A percentile compares a stretch with the other conserved stretches of the same genome.
These are phyloP conservation scores for Tolypocladium sp. DNA, from an alignment of 2,329 filamentous ascomycete genomes.

Conservation along the genomic window DNA sequence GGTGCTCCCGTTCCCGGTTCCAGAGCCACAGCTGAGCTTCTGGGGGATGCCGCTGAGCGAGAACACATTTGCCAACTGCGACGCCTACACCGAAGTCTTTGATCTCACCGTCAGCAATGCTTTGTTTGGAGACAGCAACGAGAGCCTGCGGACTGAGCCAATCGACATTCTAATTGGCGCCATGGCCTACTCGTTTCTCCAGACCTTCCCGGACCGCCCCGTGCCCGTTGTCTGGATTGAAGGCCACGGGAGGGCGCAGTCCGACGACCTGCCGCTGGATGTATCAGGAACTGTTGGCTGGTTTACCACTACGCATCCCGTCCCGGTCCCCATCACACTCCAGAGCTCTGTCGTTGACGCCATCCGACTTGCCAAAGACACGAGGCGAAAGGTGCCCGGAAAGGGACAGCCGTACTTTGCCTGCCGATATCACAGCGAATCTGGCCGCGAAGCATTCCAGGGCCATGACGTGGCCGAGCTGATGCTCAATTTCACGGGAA, in stretches of 20 bases:
- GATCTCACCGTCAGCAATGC: not conserved
- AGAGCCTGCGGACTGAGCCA: conserved; percentile 21
- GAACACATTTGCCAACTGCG: conserved; percentile 5
- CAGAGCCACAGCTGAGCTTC: conserved; percentile 8
- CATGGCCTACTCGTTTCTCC: conserved; percentile 21
- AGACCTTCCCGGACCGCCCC: conserved; percentile 22
- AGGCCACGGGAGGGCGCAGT: conserved; percentile 29
- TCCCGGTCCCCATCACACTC: conserved; percentile 9
- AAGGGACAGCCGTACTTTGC: conserved; percentile 30
- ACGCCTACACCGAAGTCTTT: conserved; percentile 4
- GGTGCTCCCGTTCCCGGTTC: conserved; percentile 3
- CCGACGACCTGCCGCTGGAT: conserved; percentile 14
- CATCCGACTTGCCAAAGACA: conserved; percentile 21
- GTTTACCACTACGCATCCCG: conserved; percentile 33
- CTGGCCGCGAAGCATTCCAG: conserved; percentile 18
- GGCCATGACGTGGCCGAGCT: conserved; percentile 32
- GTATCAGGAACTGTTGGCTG: conserved; percentile 32
- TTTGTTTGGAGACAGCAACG: conserved; percentile 16
- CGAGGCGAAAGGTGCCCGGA: conserved; percentile 19
- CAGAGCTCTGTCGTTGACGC: conserved; percentile 2
- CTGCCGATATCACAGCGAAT: conserved; percentile 18
- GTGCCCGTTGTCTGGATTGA: conserved; percentile 28
- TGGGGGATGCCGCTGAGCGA: conserved; percentile 7
- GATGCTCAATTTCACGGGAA: conserved; percentile 37
- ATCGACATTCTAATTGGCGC: conserved; percentile 29